Conservation (phyloP, 306 rosid genomes). For the Lithocarpus polystachyus region DNA sequence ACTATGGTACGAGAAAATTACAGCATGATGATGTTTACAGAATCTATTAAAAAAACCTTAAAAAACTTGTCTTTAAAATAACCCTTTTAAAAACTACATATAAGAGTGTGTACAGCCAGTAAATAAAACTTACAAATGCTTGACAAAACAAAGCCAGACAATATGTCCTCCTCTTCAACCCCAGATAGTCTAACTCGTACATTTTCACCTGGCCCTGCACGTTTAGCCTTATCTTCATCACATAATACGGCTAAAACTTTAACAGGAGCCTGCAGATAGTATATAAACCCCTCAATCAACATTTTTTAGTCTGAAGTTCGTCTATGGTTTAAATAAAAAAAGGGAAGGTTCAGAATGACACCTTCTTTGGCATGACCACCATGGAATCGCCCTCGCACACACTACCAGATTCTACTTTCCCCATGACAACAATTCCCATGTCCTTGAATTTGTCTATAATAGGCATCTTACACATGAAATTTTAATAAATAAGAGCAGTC, state of each 20-base stretch:
- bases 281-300: constrained; percentile 13
- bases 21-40: neutral
- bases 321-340: neutral
- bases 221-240: constrained; percentile 68
- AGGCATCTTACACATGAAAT: constrained; percentile 79
- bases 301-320: neutral
- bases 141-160: too few species aligned
- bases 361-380: constrained; percentile 96
- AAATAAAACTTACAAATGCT: constrained; percentile 59
- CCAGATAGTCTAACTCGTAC: too few species aligned
- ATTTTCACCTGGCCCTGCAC: too few species aligned
- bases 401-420: constrained; percentile 91
- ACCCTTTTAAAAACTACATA: neutral
- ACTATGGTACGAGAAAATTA: neutral
- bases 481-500: neutral
- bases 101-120: neutral
- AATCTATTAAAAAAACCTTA: too few species aligned
- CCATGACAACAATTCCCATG: constrained; percentile 96
- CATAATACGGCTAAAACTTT: constrained; percentile 61
- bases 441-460: constrained; percentile 87
- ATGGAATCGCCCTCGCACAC: constrained; percentile 76
- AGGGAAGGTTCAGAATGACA: constrained; percentile 4
- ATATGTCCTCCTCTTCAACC: too few species aligned
- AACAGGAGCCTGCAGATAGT: constrained; percentile 61
- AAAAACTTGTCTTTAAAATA: too few species aligned